phyloP scores from a whole-genome alignment of 2,329 filamentous ascomycete species.

The Penicillium sp. region DNA sequence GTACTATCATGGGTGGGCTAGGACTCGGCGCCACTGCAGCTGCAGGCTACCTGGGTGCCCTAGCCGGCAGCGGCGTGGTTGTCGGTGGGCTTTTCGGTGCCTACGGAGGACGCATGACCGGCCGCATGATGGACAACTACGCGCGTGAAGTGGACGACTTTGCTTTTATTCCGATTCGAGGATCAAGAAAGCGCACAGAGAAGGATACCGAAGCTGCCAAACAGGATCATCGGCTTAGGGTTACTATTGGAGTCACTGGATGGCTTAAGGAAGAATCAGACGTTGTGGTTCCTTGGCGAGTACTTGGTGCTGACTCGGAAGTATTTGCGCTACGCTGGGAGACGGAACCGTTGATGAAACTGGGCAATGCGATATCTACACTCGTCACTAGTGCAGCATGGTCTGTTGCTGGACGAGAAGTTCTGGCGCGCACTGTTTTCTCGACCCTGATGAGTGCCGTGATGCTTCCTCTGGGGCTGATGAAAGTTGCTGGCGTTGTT shows the following conservation, averaged over 20 bases:
- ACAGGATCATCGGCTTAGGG: constrained; percentile 70
- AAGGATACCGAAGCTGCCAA: constrained; percentile 45
- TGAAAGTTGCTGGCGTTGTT: constrained; percentile 69
- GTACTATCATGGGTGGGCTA: constrained; percentile 75
- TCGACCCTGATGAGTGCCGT: constrained; percentile 67
- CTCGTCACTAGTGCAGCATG: constrained; percentile 83
- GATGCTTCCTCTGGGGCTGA: constrained; percentile 70
- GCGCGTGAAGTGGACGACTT: constrained; percentile 86
- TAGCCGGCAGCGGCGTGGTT: constrained; percentile 78
- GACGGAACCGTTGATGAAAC: constrained; percentile 72
- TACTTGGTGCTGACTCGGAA: constrained; percentile 73
- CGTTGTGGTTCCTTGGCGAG: constrained; percentile 76
- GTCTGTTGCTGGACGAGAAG: constrained; percentile 70
- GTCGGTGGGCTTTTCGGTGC: constrained; percentile 89
- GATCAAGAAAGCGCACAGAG: constrained; percentile 48
- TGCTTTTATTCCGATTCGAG: constrained; percentile 76
- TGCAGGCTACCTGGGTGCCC: constrained; percentile 75
- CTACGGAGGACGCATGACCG: constrained; percentile 82
- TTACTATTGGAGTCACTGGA: constrained; percentile 82
- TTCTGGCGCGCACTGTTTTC: constrained; percentile 73
- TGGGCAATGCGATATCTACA: constrained; percentile 77
- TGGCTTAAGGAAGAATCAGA: constrained; percentile 77
- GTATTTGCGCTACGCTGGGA: constrained; percentile 87
- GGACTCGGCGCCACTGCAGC: constrained; percentile 75
- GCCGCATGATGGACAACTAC: constrained; percentile 87